Evolutionary conservation across 83 land plant genomes (phyloP), one percentile per base, ranked within the genome.

Genomic region (Thuja plicata): DNA sequence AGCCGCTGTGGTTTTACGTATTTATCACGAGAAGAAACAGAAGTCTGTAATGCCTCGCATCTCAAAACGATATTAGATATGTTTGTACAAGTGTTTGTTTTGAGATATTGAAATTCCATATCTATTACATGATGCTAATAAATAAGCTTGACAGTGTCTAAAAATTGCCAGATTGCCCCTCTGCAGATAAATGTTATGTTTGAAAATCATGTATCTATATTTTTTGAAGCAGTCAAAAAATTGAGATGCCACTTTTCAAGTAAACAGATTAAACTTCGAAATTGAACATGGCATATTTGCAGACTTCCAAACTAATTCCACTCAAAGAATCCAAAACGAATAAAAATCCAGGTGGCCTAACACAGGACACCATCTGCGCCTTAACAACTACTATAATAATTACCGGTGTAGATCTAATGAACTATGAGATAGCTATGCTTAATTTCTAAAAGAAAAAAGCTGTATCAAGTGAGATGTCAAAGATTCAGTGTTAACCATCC

Each of bases 31-130:
- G 74, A 92, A 96, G 84, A 94, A 91, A 87, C 88, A 94, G 71
- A 97, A 91, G 87, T 92, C 95, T 88, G 95, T 91, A 24, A 93
- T 98, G 96, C 97, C 99, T 30, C 90, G 99, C 60, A 98, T 98
- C 82, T 98, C 99, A 4, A 94, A 92, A 82, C 95, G 98, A n/a
- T 98, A 98, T 92, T 98, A 91, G 89, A 86, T 21, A 10, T 71
- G 34, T 38, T 86, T 60, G 30, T 98, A 91, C 88, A 86, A 2
- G 11, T 74, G 34, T 8, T 57, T 86, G 30, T 55, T 55, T 54
- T 24, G 34, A 34, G 27, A 55, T 12, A 27, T 86, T 34, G 27
- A 50, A 24, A 41, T 35, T 16, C 4, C 17, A 37, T 54, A 15
- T 16, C 4, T 19, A 15, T 15, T 54, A 54, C 57, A 54, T 52